These are phyloP conservation scores for Globisporangium viniferum DNA, from an alignment of 352 stramenopile species.

Conservation along the genomic window DNA sequence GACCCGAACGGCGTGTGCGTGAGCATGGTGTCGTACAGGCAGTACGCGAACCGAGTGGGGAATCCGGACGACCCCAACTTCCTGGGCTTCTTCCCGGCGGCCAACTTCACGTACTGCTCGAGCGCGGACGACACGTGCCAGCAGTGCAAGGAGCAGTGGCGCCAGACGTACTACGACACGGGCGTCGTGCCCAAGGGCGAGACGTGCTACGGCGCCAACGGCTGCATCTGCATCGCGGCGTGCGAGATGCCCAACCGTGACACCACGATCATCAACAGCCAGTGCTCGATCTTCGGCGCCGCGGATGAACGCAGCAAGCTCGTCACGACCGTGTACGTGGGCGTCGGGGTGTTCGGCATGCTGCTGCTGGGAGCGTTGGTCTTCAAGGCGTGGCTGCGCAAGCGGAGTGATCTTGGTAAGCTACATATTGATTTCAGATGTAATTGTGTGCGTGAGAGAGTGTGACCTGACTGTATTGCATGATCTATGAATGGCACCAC, in stretches of 20 bases:
- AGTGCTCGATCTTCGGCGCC: background rate
- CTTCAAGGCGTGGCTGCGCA: conserved; percentile 7
- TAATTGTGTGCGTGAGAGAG: background rate
- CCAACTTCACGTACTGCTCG: conserved; percentile 22
- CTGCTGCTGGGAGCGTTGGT: conserved; percentile 5
- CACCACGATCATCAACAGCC: conserved; percentile 1
- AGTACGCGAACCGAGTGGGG: background rate
- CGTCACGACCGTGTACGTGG: conserved; percentile 7
- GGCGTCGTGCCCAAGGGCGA: background rate
- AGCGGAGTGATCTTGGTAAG: background rate
- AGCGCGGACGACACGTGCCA: conserved; percentile 12
- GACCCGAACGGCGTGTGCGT: conserved; percentile 16
- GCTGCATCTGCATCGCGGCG: conserved; percentile 16
- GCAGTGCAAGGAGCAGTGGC: conserved; percentile 11
- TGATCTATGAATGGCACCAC: background rate
- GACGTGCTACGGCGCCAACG: conserved; percentile 7
- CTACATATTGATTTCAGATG: background rate
- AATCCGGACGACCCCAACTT: conserved; percentile 4
- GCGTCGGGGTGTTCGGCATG: background rate
- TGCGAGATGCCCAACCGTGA: conserved; percentile 18
- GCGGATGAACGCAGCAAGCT: conserved; percentile 1
- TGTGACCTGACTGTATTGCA: background rate
- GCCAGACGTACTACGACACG: conserved; percentile 2
- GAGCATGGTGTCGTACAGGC: conserved; percentile 6
- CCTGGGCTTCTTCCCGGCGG: conserved; percentile 14